A percentile compares a stretch with the other conserved stretches of the same genome.
Evolutionary conservation across 805 yeast genomes (phyloP).

Genomic region (Kodamaea leandrae): DNA sequence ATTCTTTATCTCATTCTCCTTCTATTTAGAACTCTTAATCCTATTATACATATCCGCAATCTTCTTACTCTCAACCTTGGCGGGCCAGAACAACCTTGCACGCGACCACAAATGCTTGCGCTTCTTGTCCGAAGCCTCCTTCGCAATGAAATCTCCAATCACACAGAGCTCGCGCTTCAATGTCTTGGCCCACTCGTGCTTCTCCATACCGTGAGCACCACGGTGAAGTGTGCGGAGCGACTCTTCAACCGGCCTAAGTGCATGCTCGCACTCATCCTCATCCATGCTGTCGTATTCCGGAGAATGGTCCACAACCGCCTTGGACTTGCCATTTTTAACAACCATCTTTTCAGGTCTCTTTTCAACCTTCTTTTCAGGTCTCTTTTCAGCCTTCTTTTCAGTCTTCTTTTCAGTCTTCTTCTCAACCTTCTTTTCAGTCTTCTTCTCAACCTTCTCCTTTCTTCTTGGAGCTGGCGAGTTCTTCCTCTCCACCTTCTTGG

Average conservation of each 20-base stretch:
- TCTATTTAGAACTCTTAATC: constrained; percentile 29
- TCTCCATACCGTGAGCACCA: constrained; percentile 71
- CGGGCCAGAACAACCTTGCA: constrained; percentile 86
- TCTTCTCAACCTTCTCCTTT: constrained; percentile 7
- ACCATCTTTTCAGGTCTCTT: constrained; percentile 10
- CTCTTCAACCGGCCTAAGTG: constrained; percentile 63
- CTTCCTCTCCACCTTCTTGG: constrained; percentile 19
- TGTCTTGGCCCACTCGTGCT: constrained; percentile 73
- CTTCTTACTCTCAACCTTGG: constrained; percentile 69
- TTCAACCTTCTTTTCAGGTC: constrained; percentile 19
- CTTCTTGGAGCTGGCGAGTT: constrained; percentile 18
- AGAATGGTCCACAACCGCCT: constrained; percentile 7
- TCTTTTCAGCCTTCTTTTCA: constrained; percentile 13
- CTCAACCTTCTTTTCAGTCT: constrained; percentile 12
- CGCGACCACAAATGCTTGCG: constrained; percentile 79
- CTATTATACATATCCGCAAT: constrained; percentile 74
- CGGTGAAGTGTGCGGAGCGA: constrained; percentile 64
- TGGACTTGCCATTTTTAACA: constrained; percentile 1
- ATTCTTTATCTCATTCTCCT: not conserved
- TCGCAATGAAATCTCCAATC: constrained; percentile 70
- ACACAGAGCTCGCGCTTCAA: constrained; percentile 64
- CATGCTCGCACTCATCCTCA: constrained; percentile 60
- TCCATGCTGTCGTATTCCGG: constrained; percentile 76
- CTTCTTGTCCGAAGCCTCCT: constrained; percentile 37
- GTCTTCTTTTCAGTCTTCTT: constrained; percentile 10